Evolutionary conservation across 2,329 filamentous ascomycete species (phyloP).

Genomic region (Colletotrichum coccodes): DNA sequence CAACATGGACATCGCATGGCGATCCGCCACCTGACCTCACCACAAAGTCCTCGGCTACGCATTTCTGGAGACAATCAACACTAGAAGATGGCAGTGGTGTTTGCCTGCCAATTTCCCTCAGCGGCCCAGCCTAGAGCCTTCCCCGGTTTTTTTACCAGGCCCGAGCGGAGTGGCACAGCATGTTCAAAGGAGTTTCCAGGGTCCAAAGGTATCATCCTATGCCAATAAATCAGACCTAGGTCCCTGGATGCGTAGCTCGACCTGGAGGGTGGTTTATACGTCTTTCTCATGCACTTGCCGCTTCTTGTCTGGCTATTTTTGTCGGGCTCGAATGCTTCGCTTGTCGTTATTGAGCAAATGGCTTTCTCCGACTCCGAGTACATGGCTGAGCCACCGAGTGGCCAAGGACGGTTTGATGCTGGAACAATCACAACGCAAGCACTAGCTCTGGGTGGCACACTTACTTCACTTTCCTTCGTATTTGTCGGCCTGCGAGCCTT

Average conservation of each 20-base stretch:
- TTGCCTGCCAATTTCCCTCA: background rate
- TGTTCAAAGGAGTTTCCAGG: background rate
- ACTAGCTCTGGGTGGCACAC: background rate
- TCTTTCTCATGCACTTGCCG: background rate
- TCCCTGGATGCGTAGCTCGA: background rate
- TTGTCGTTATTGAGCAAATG: slow-evolving; percentile 4
- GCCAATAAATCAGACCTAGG: background rate
- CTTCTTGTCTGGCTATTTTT: background rate
- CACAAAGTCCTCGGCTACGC: background rate
- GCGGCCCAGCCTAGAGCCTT: background rate
- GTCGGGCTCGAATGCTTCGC: background rate
- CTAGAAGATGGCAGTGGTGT: no score
- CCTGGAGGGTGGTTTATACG: background rate
- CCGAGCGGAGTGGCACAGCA: background rate
- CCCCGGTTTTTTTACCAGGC: background rate
- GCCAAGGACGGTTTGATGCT: slow-evolving; percentile 22
- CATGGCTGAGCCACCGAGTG: slow-evolving; percentile 21
- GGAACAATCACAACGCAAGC: slow-evolving; percentile 2
- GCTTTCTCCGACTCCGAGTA: slow-evolving; percentile 7
- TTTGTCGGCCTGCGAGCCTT: slow-evolving; percentile 12
- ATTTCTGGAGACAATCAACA: background rate
- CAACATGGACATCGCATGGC: background rate
- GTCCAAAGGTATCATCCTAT: background rate
- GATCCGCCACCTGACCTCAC: background rate
- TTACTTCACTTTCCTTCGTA: slow-evolving; percentile 12